Conservation (phyloP, 805 yeast genomes). For the Starmerella gropengiesseri region DNA sequence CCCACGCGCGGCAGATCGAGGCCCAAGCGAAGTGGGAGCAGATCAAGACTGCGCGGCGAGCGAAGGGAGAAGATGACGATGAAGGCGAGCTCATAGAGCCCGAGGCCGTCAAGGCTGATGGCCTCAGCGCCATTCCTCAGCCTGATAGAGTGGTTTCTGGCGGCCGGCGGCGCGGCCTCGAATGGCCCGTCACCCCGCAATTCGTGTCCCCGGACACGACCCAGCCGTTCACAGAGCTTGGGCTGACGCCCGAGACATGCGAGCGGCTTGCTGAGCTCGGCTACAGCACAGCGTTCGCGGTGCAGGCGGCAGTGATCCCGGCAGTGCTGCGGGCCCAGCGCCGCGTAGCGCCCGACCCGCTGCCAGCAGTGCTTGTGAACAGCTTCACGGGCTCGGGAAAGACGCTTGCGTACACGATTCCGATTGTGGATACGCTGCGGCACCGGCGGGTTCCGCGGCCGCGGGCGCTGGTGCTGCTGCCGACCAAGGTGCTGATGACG, state of each 20-base stretch:
- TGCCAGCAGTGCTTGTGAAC: constrained; percentile 64
- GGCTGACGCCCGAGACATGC: constrained; percentile 35
- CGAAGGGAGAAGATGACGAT: background rate
- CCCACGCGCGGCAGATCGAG: constrained; percentile 11
- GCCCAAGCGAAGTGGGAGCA: constrained; percentile 1
- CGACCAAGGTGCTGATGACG: constrained; percentile 75
- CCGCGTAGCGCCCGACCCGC: constrained; percentile 29
- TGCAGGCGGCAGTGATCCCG: constrained; percentile 61
- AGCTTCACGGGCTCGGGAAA: constrained; percentile 96
- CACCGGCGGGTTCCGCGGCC: constrained; percentile 56
- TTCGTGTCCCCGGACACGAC: constrained; percentile 41
- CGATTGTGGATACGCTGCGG: constrained; percentile 60
- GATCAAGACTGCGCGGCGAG: constrained; percentile 1
- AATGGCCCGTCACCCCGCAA: constrained; percentile 60
- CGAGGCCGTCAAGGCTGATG: constrained; percentile 22
- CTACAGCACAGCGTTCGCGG: constrained; percentile 56
- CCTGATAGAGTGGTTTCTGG: constrained; percentile 39
- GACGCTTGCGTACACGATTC: constrained; percentile 78
- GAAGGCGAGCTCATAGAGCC: constrained; percentile 14
- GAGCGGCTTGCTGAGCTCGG: constrained; percentile 40
- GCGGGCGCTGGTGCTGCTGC: constrained; percentile 71
- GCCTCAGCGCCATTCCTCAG: constrained; percentile 71
- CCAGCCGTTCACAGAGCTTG: constrained; percentile 41
- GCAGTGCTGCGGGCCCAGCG: constrained; percentile 37
- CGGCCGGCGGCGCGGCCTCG: constrained; percentile 33